Percentiles rank a stretch among this genome's conserved stretches.
phyloP scores from a whole-genome alignment of 2,329 filamentous ascomycete genomes.

The Colletotrichum tofieldiae region DNA sequence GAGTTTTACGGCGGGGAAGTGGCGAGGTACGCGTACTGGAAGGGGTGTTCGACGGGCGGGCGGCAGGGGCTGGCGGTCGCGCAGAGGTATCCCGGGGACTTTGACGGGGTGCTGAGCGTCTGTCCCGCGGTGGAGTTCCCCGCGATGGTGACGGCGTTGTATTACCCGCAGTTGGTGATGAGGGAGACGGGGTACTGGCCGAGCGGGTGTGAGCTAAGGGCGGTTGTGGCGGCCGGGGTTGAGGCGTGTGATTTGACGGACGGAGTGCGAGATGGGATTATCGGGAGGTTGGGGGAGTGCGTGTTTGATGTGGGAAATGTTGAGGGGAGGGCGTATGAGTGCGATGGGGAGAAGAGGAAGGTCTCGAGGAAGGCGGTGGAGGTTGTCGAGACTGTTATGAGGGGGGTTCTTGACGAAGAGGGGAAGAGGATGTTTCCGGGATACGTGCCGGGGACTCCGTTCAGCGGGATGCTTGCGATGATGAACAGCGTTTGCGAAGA shows the following conservation, averaged over 20 bases:
- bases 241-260: conserved; percentile 62
- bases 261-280: conserved; percentile 62
- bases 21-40: conserved; percentile 65
- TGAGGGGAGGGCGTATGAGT: conserved; percentile 35
- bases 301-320: conserved; percentile 39
- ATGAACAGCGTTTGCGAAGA: conserved; percentile 12
- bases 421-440: neutral
- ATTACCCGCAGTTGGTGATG: conserved; percentile 23
- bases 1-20: conserved; percentile 59
- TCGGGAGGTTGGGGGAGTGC: conserved; percentile 46
- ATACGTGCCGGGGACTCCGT: conserved; percentile 11
- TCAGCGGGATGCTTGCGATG: conserved; percentile 5
- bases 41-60: conserved; percentile 74
- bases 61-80: conserved; percentile 71
- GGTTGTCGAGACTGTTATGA: conserved; percentile 25
- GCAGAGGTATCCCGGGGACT: conserved; percentile 70
- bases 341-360: conserved; percentile 46
- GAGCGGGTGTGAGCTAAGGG: conserved; percentile 48
- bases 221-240: conserved; percentile 54
- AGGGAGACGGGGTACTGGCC: conserved; percentile 8
- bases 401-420: conserved; percentile 9
- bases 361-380: conserved; percentile 28
- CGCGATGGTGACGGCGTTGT: conserved; percentile 9
- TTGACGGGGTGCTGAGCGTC: conserved; percentile 70
- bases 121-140: conserved; percentile 55